phyloP scores from a whole-genome alignment of 805 yeast species.

The Schwanniomyces yamadae region DNA sequence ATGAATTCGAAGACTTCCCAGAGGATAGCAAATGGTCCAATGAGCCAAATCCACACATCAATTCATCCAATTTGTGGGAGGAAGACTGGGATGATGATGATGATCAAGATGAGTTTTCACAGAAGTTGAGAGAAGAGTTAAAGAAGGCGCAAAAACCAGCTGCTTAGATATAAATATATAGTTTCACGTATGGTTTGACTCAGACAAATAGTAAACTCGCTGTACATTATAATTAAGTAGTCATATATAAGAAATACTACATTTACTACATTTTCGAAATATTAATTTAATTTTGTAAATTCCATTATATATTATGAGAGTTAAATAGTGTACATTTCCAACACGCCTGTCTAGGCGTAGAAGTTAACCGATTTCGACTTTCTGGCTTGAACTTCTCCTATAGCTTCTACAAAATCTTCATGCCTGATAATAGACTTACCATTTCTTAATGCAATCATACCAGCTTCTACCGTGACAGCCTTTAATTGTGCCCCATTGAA shows the following conservation, averaged over 20 bases:
- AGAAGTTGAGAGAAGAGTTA: constrained; percentile 57
- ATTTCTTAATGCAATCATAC: constrained; percentile 97
- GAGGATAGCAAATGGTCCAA: constrained; percentile 75
- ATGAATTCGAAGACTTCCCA: constrained; percentile 96
- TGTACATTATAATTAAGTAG: no score
- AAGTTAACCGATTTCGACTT: constrained; percentile 93
- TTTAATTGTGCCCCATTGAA: constrained; percentile 98
- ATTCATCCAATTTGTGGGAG: constrained; percentile 77
- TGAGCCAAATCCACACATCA: constrained; percentile 52
- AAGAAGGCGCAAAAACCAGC: constrained; percentile 21
- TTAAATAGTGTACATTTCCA: constrained; percentile 3
- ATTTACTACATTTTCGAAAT: no score
- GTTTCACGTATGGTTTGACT: no score
- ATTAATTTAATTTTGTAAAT: not conserved
- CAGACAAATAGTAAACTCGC: no score
- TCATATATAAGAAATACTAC: no score
- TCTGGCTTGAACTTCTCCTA: constrained; percentile 97
- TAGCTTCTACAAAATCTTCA: constrained; percentile 97
- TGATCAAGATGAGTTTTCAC: constrained; percentile 84
- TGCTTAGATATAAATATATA: constrained; percentile 3
- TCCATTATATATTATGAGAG: constrained; percentile 1
- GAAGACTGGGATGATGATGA: constrained; percentile 98
- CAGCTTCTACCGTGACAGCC: constrained; percentile 99
- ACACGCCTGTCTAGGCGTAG: constrained; percentile 61
- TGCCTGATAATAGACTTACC: constrained; percentile 91